Percentiles rank a stretch among this genome's conserved stretches.
Evolutionary conservation across 2,329 filamentous ascomycete species (phyloP).

Genomic region (Pseudocercospora pini-densiflorae): DNA sequence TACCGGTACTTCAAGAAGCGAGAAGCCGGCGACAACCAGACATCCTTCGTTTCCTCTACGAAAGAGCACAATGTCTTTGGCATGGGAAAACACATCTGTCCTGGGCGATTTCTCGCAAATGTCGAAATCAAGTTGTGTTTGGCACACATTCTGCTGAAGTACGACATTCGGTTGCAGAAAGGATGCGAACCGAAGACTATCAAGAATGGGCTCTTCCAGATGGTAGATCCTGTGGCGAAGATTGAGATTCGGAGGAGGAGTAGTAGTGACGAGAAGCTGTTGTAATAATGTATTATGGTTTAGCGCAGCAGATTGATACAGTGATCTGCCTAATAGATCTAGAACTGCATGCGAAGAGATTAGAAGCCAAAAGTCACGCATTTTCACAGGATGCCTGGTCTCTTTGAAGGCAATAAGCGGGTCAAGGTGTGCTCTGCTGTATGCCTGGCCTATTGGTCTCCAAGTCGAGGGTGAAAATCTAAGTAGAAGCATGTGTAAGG

Average conservation of each 20-base stretch:
- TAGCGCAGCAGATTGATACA: background rate
- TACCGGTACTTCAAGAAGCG: background rate
- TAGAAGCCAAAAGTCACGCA: background rate
- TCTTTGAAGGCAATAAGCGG: too few species aligned
- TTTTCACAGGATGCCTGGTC: too few species aligned
- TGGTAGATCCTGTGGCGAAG: constrained; percentile 10
- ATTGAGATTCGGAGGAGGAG: background rate
- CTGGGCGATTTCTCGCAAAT: constrained; percentile 42
- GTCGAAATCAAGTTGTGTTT: constrained; percentile 43
- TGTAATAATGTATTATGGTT: background rate
- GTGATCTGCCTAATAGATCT: background rate
- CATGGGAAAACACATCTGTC: constrained; percentile 40
- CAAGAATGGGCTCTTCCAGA: background rate
- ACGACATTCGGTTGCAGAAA: constrained; percentile 30
- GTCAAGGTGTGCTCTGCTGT: too few species aligned
- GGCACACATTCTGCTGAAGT: constrained; percentile 38
- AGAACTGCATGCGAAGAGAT: background rate
- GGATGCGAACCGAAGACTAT: constrained; percentile 1
- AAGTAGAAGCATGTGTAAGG: too few species aligned
- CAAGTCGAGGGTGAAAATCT: too few species aligned
- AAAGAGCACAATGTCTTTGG: constrained; percentile 36
- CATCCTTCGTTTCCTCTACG: constrained; percentile 13
- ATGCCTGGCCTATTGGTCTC: too few species aligned
- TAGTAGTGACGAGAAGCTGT: background rate
- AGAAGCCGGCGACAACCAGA: background rate